Base-by-base conservation (phyloP, 805 yeast species). In the Yarrowia hollandica region DNA sequence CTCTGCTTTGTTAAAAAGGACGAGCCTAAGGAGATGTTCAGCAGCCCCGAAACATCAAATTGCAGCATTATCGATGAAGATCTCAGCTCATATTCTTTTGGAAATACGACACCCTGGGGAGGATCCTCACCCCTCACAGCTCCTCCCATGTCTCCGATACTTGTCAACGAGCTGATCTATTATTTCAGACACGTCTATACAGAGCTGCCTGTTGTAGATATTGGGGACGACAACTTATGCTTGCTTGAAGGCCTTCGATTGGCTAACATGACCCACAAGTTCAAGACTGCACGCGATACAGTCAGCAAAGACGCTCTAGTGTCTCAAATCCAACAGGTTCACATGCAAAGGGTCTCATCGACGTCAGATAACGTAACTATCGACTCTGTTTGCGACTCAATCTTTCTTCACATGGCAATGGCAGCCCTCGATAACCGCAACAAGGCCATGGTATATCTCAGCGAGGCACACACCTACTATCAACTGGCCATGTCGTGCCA, bases 401-500 rank as follows among this genome's bases (percentile, higher is more conserved):
- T 44, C 35, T 44, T 44, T 5, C 26, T 44, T 5, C 52, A 44
- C 52, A 44, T 44, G 52, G 52, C 52, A 25, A 44, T 44, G 52
- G 52, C 26, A 3, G 52, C 52, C 26, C 52, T 44, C 52, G 35
- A 28, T 18, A 44, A 44, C 52, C 25, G 52, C 35, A 44, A 44
- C 52, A 44, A 44, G 52, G 52, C 52, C 35, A 44, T 44, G 52
- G 52, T 44, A 25, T 44, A 44, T n/a, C 52, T 44, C 35, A 44
- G 52, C 35, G 52, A 44, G 35, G 52, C 52, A 25, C 52, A 44
- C 25, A 30, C 52, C 25, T 44, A 44, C 35, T 44, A 28, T 25
- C 35, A 44, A 18, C 25, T 44, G 15, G 35, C 21, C 23, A 30
- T 26, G 23, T 41, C 33, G 5, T 26, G 48, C 33, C 33, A 25